Base-by-base conservation (phyloP, 2,329 filamentous ascomycete genomes). In the Exophiala sp. region DNA sequence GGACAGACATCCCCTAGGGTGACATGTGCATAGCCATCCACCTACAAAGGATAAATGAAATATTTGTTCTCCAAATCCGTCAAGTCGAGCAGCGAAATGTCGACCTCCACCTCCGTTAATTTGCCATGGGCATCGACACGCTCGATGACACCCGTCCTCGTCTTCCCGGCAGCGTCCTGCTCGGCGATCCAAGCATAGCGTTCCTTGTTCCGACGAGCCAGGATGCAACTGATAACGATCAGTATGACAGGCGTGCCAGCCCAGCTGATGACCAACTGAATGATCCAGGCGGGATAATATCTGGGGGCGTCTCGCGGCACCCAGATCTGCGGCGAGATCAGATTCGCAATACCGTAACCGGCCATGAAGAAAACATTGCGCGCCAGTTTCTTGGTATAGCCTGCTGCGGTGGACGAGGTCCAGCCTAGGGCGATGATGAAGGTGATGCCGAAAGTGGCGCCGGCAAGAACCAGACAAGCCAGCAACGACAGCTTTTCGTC, bases 261-360 rank as follows among this genome's bases (percentile, higher is more conserved):
- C 45, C 64, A 68, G 18, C 66, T 67, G 7, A 69, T 59, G 29
- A 63, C 57, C 30, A 63, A 59, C 23, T 62, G 38, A 30, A 60
- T 53, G 27, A 60, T 58, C 60, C 59, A 60, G 6, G 60, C 60
- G 9, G 57, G 53, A 41, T 50, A 50, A 45, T 64, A 62, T 9
- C 56, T 22, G 14, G 63, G 63, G 1, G 60, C 66, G 22, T 67
- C 65, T 3, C 61, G 60, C 6, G 63, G 58, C 46, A 67, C 65
- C 53, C 72, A 72, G 0, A 68, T 70, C 48, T 71, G 69, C 1
- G 69, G 70, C 0, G 63, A 66, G 40, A 72, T 69, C 43, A 71
- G 69, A 46, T 72, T 72, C 16, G 67, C 70, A 10, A 69, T 61
- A 0, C 63, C 65, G 45, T 70, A 68, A 1, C 63, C 63, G n/a